Evolutionary conservation across 257 asterid species (phyloP).

Genomic region (Lantana camara): DNA sequence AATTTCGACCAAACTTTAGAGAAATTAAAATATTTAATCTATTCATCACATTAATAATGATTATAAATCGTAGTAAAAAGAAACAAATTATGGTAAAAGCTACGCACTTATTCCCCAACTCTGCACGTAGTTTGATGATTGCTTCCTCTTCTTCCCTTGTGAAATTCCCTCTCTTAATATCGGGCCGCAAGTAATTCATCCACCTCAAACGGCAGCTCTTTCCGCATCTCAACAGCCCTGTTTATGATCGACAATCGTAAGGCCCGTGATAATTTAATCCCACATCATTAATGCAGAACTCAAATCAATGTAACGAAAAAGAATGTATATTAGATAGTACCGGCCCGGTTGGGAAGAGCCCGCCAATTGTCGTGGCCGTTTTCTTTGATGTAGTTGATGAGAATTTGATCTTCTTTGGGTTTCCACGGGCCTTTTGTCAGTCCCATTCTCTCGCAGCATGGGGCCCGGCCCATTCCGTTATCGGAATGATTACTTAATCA

Average conservation of each 20-base stretch:
- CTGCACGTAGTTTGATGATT: constrained; percentile 46
- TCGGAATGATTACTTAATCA: no score
- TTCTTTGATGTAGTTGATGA: constrained; percentile 46
- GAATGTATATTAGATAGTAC: constrained; percentile 32
- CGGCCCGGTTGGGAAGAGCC: constrained; percentile 81
- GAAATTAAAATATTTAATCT: no score
- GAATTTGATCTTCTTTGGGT: constrained; percentile 64
- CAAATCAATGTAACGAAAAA: no score
- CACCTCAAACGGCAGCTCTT: constrained; percentile 79
- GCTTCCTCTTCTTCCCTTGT: constrained; percentile 52
- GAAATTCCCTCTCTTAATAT: constrained; percentile 63
- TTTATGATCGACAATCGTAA: neutral
- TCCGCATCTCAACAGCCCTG: constrained; percentile 70
- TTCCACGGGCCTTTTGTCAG: constrained; percentile 89
- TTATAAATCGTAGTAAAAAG: no score
- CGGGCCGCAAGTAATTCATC: constrained; percentile 68
- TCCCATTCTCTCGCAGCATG: constrained; percentile 85
- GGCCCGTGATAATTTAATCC: neutral
- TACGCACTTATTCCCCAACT: constrained; percentile 67
- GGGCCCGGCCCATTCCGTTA: constrained; percentile 46
- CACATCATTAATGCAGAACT: no score
- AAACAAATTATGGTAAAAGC: no score
- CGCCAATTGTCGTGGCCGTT: constrained; percentile 85
- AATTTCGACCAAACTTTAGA: no score
- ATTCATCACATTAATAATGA: no score